phyloP scores from a whole-genome alignment of 208 protist species.

The Herpetomonas samuelpessoai region DNA sequence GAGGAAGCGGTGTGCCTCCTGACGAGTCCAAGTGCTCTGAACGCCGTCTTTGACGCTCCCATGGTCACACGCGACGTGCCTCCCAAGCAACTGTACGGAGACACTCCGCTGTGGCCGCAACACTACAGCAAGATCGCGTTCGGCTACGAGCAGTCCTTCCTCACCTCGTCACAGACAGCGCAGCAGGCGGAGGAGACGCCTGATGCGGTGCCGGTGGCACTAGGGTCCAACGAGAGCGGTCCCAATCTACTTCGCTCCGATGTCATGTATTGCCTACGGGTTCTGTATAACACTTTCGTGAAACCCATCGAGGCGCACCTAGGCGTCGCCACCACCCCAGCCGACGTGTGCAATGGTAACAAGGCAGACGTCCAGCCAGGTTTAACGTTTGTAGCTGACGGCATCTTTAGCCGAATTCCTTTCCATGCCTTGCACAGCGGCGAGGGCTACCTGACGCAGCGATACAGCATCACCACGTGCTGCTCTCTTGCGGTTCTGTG shows the following conservation, averaged over 20 bases:
- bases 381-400: constrained; percentile 50
- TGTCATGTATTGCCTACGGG: constrained; percentile 29
- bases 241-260: constrained; percentile 11
- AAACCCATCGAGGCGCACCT: constrained; percentile 24
- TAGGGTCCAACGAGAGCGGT: constrained; percentile 4
- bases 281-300: constrained; percentile 39
- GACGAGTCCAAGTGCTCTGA: constrained; percentile 27
- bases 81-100: constrained; percentile 26
- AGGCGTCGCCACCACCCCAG: not conserved
- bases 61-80: constrained; percentile 16
- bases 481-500: constrained; percentile 42
- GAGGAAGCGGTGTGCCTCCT: constrained; percentile 12
- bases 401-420: constrained; percentile 44
- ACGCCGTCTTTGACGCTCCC: constrained; percentile 23
- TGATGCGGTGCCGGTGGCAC: too few species aligned
- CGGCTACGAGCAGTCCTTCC: constrained; percentile 14
- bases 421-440: constrained; percentile 56
- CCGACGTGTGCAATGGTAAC: not conserved
- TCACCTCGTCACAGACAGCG: constrained; percentile 1
- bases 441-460: constrained; percentile 24
- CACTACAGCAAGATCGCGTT: constrained; percentile 48
- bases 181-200: constrained; percentile 6
- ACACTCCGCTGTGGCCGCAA: constrained; percentile 59
- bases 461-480: constrained; percentile 29
- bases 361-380: not conserved